Conservation (phyloP, 768 basidiomycete species). For the Kwoniella europaea region DNA sequence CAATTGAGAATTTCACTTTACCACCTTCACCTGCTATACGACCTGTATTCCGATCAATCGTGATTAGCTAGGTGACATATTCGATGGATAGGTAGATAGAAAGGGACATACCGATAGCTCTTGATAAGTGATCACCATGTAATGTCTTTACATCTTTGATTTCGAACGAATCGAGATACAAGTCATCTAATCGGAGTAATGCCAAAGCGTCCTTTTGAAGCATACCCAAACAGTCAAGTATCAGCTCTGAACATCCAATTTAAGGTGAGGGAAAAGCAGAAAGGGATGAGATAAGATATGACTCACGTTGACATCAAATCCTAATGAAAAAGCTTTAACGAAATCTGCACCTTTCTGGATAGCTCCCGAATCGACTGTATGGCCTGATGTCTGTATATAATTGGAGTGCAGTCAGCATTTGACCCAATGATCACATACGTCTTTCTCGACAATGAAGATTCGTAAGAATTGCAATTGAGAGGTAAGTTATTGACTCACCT, state of each 20-base stretch:
- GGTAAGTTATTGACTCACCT: constrained; percentile 66
- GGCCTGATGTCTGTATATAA: constrained; percentile 77
- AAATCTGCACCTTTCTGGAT: constrained; percentile 98
- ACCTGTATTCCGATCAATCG: constrained; percentile 61
- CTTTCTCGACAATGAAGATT: no score
- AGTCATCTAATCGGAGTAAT: constrained; percentile 89
- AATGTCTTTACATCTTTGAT: constrained; percentile 99
- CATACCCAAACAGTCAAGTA: neutral
- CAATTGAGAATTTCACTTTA: constrained; percentile 98
- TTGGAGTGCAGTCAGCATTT: neutral
- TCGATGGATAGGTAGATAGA: neutral
- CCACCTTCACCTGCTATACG: constrained; percentile 99
- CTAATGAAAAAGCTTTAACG: constrained; percentile 88
- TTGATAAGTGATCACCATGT: constrained; percentile 96
- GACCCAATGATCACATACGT: neutral
- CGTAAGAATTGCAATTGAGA: no score
- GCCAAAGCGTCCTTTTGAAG: constrained; percentile 85
- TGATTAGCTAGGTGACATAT: neutral
- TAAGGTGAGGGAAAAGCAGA: neutral
- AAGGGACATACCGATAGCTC: constrained; percentile 77
- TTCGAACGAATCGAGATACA: constrained; percentile 97
- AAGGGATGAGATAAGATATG: neutral
- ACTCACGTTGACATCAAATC: constrained; percentile 90
- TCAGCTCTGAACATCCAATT: neutral
- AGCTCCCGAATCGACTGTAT: constrained; percentile 88